These are phyloP conservation scores for Chlamydomonas incerta DNA, from an alignment of 139 green algal genomes.

Conservation along the genomic window DNA sequence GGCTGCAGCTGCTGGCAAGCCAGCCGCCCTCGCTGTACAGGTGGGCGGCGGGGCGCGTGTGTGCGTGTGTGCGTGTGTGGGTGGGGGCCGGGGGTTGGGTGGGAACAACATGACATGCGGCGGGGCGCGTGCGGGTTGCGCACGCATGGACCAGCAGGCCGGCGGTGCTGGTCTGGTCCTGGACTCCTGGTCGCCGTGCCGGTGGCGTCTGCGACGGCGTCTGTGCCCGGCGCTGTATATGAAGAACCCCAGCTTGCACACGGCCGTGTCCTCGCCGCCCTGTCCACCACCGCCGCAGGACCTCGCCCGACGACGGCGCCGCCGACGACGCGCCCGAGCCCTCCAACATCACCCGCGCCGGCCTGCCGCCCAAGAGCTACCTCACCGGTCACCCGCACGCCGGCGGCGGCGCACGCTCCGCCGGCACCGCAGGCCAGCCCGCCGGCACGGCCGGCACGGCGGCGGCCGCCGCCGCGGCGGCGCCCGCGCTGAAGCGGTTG, in stretches of 20 bases:
- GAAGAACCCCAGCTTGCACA: neutral
- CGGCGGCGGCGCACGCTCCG: slow-evolving; percentile 2
- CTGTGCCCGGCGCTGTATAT: too few relatives aligned
- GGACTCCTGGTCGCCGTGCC: too few relatives aligned
- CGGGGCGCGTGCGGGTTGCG: neutral
- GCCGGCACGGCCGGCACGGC: slow-evolving; percentile 22
- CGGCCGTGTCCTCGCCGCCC: too few relatives aligned
- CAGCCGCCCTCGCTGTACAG: slow-evolving; percentile 40
- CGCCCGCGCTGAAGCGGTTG: slow-evolving; percentile 2
- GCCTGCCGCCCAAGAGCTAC: neutral
- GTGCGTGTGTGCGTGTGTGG: too few relatives aligned
- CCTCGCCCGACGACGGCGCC: slow-evolving; percentile 11
- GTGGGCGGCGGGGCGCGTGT: neutral
- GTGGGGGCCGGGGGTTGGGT: neutral
- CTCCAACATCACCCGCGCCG: slow-evolving; percentile 20
- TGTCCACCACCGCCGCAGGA: neutral
- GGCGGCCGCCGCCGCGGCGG: slow-evolving; percentile 1
- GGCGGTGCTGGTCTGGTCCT: too few relatives aligned
- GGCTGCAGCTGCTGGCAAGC: slow-evolving; percentile 22
- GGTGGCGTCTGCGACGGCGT: neutral
- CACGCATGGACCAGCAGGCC: neutral
- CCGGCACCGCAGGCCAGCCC: slow-evolving; percentile 1
- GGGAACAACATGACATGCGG: too few relatives aligned
- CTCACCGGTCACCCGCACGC: neutral
- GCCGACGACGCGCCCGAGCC: slow-evolving; percentile 19